Evolutionary conservation across 768 basidiomycete species (phyloP).

Genomic region (Rhizopogon sp.): DNA sequence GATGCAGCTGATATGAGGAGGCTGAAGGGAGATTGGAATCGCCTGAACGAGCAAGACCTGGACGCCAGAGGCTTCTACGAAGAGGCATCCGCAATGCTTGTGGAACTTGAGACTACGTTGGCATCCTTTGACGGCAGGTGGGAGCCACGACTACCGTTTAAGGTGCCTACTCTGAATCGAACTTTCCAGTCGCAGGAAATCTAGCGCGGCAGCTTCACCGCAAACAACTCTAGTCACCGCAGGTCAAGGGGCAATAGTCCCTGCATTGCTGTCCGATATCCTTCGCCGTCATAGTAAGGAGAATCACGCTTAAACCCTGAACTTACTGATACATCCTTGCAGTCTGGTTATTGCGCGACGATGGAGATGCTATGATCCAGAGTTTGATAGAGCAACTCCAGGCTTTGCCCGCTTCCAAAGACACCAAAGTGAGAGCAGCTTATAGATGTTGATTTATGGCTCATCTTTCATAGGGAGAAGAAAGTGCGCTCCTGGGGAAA

Average conservation of each 20-base stretch:
- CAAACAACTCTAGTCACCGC: constrained; percentile 15
- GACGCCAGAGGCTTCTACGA: constrained; percentile 52
- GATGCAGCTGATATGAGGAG: constrained; percentile 38
- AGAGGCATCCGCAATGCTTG: constrained; percentile 52
- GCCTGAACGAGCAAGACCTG: constrained; percentile 26
- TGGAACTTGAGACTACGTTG: constrained; percentile 56
- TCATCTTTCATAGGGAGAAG: constrained; percentile 54
- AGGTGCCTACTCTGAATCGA: not conserved
- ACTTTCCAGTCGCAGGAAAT: constrained; percentile 38
- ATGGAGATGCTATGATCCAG: constrained; percentile 46
- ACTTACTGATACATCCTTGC: constrained; percentile 1
- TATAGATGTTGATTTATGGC: not conserved
- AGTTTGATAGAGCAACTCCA: constrained; percentile 53
- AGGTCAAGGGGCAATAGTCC: constrained; percentile 48
- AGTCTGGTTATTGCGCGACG: constrained; percentile 69
- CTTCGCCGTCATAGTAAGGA: constrained; percentile 65
- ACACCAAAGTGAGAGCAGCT: constrained; percentile 45
- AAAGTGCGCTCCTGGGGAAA: constrained; percentile 68
- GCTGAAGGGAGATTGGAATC: constrained; percentile 49
- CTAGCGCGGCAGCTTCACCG: constrained; percentile 30
- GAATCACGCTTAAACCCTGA: not conserved
- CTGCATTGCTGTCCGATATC: constrained; percentile 56
- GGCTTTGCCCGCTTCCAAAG: constrained; percentile 49
- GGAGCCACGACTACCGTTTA: constrained; percentile 7
- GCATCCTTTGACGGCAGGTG: constrained; percentile 50